Evolutionary conservation across 495 filamentous ascomycete genomes (phyloP).

Genomic region (Rusavskia elegans): DNA sequence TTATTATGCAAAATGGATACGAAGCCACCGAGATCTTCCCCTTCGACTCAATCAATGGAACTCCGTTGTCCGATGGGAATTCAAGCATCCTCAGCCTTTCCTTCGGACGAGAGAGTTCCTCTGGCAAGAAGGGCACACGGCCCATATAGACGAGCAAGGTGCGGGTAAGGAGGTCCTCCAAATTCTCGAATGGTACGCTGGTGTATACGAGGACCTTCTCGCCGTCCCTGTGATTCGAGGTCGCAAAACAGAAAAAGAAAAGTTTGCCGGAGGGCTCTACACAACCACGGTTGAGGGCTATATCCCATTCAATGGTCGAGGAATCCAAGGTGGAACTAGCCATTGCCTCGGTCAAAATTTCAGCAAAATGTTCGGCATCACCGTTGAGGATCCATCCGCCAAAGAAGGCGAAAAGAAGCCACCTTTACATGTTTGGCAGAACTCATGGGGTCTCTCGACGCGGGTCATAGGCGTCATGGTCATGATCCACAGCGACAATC

Average conservation of each 20-base stretch:
- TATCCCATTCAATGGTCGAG: conserved; percentile 83
- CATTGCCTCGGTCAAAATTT: conserved; percentile 96
- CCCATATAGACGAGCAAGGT: conserved; percentile 62
- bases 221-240: conserved; percentile 89
- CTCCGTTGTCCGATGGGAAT: conserved; percentile 94
- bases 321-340: conserved; percentile 89
- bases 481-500: conserved; percentile 92
- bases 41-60: conserved; percentile 95
- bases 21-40: conserved; percentile 83
- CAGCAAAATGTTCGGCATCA: conserved; percentile 96
- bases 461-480: conserved; percentile 95
- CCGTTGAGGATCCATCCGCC: conserved; percentile 73
- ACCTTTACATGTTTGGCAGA: conserved; percentile 82
- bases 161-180: conserved; percentile 74
- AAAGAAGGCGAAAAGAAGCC: conserved; percentile 57
- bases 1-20: conserved; percentile 94
- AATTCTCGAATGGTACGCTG: conserved; percentile 86
- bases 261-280: conserved; percentile 91
- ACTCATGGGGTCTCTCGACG: conserved; percentile 95
- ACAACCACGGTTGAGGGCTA: conserved; percentile 85
- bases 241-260: conserved; percentile 77
- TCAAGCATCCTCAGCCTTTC: conserved; percentile 94
- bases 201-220: conserved; percentile 80
- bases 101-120: conserved; percentile 84
- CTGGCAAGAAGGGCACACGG: conserved; percentile 98